Percentiles rank a stretch among this genome's conserved stretches.
Conservation (phyloP, 1,284 basidiomycete genomes). For the Tilletia walkeri region DNA sequence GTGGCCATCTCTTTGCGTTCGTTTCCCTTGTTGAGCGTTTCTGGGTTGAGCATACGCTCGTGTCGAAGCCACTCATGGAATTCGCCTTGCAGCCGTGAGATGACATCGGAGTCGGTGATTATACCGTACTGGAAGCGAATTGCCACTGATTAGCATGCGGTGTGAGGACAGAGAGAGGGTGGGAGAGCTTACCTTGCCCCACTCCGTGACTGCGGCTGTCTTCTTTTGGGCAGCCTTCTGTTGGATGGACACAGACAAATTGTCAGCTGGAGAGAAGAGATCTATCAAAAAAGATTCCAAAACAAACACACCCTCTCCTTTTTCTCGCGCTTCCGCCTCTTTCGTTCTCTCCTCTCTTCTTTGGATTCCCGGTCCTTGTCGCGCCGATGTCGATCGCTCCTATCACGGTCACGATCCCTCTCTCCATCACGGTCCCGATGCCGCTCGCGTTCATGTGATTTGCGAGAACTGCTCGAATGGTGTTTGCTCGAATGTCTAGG, state of each 20-base stretch:
- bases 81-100: constrained; percentile 23
- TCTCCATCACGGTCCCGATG: constrained; percentile 19
- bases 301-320: constrained; percentile 17
- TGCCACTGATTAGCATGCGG: not conserved
- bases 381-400: not conserved
- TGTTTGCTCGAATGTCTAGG: not conserved
- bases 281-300: not conserved
- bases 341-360: constrained; percentile 17
- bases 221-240: constrained; percentile 2
- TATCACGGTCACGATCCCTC: not conserved
- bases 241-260: not conserved
- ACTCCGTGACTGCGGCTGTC: constrained; percentile 10
- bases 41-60: constrained; percentile 28
- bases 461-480: constrained; percentile 4
- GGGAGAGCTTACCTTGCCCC: constrained; percentile 17
- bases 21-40: constrained; percentile 23
- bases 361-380: not conserved
- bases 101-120: constrained; percentile 18
- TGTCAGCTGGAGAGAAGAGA: not conserved
- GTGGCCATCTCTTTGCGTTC: constrained; percentile 23
- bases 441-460: not conserved
- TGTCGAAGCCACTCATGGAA: constrained; percentile 31
- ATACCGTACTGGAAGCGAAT: constrained; percentile 8
- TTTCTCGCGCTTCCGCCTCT: not conserved
- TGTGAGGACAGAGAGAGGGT: not conserved